Percentiles rank a stretch among this genome's conserved stretches.
These are phyloP conservation scores for Mallotus repandus DNA, from an alignment of 441 rosid species.

Conservation along the genomic window DNA sequence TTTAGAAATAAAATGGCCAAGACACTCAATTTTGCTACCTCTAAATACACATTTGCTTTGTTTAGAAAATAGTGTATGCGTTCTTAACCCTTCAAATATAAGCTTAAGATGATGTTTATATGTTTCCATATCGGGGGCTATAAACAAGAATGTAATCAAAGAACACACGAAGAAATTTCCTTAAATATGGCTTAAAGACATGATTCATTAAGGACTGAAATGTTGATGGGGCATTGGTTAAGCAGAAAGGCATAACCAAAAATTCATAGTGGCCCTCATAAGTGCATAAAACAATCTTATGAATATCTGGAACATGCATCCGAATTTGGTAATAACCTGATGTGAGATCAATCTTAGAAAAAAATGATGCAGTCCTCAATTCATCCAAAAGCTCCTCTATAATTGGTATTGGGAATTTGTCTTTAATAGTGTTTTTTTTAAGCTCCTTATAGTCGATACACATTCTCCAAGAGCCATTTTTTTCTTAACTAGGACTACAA, in stretches of 20 bases:
- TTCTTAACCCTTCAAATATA: background rate
- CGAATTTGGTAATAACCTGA: background rate
- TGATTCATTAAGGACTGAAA: background rate
- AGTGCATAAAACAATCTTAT: background rate
- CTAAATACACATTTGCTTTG: background rate
- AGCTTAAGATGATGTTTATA: background rate
- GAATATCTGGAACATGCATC: background rate
- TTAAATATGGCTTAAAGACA: background rate
- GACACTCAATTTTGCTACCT: background rate
- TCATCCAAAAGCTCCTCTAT: background rate
- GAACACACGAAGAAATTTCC: background rate
- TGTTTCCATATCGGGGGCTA: background rate
- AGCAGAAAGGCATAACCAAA: background rate
- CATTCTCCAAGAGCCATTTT: too few species aligned
- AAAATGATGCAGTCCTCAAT: background rate
- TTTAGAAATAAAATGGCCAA: background rate
- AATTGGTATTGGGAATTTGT: too few species aligned
- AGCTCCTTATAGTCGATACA: too few species aligned
- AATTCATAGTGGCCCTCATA: background rate
- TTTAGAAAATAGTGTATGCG: background rate
- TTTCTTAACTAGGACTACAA: too few species aligned
- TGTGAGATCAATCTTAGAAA: background rate
- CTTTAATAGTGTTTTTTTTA: too few species aligned
- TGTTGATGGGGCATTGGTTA: background rate
- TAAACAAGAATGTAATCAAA: background rate